phyloP scores from a whole-genome alignment of 306 rosid genomes.

The Gastrolobium bilobum region DNA sequence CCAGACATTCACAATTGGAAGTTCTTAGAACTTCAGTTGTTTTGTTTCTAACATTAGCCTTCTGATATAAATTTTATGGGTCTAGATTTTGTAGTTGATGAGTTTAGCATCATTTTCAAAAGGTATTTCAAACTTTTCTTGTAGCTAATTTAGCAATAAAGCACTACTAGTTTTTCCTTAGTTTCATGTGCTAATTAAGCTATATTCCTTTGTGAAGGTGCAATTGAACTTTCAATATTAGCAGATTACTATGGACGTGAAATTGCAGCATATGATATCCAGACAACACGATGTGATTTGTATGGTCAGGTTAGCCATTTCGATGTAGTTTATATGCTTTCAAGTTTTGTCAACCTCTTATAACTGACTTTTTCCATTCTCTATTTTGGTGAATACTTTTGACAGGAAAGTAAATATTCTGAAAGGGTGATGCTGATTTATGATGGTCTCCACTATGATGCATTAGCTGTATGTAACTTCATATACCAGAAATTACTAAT shows the following conservation, averaged over 20 bases:
- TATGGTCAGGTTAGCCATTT: conserved; percentile 86
- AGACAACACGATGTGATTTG: conserved; percentile 92
- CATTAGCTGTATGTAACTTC: conserved; percentile 80
- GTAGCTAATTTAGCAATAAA: conserved; percentile 6
- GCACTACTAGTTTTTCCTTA: conserved; percentile 6
- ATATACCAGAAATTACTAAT: conserved; percentile 15
- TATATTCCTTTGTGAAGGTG: conserved; percentile 65
- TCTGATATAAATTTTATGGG: conserved; percentile 38
- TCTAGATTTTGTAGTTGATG: conserved; percentile 32
- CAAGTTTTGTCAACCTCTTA: conserved; percentile 41
- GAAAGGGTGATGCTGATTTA: conserved; percentile 91
- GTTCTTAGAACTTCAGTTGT: conserved; percentile 34
- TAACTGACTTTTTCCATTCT: conserved; percentile 40
- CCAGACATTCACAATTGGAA: conserved; percentile 9
- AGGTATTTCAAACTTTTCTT: conserved; percentile 23
- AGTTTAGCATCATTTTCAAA: conserved; percentile 23
- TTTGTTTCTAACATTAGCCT: conserved; percentile 13
- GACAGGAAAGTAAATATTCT: conserved; percentile 76
- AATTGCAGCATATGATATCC: conserved; percentile 96
- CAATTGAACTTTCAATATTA: conserved; percentile 93
- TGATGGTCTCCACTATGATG: conserved; percentile 97
- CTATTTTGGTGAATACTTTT: conserved; percentile 45
- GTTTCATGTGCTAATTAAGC: conserved; percentile 45
- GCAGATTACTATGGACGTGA: conserved; percentile 90
- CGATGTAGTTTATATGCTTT: conserved; percentile 28